Percentiles rank a stretch among this genome's conserved stretches.
Conservation (phyloP, 192 early-diverging fungal genomes). For the Coemansia sp. region DNA sequence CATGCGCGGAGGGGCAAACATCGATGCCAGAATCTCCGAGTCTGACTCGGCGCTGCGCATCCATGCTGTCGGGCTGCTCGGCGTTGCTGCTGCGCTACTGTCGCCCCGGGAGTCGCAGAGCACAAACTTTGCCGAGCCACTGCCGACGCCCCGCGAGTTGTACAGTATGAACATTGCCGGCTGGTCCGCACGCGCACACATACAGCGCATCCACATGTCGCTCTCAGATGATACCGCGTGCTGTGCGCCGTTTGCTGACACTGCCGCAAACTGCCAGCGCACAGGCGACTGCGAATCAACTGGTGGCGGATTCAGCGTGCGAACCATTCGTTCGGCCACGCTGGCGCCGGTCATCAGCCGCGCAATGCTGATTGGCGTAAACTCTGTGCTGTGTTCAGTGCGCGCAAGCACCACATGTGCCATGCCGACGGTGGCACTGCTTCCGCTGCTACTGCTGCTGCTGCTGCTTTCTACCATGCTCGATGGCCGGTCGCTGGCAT, state of each 20-base stretch:
- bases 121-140: constrained; percentile 14
- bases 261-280: constrained; percentile 9
- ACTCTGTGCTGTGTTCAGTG: constrained; percentile 12
- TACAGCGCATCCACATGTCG: constrained; percentile 27
- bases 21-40: constrained; percentile 17
- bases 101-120: constrained; percentile 8
- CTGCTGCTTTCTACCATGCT: constrained; percentile 51
- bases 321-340: constrained; percentile 17
- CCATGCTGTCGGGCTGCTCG: not conserved
- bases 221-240: constrained; percentile 9
- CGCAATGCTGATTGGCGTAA: constrained; percentile 15
- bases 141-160: not conserved
- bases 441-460: constrained; percentile 31
- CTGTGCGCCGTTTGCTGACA: not conserved
- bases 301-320: not conserved
- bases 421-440: constrained; percentile 25
- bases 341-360: constrained; percentile 18
- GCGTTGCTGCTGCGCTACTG: not conserved
- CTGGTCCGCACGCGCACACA: constrained; percentile 6
- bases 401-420: constrained; percentile 15
- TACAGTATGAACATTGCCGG: constrained; percentile 18
- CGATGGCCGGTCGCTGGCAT: constrained; percentile 27
- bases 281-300: not conserved
- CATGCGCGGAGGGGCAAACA: not conserved
- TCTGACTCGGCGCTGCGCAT: not conserved